Conservation (phyloP, 768 basidiomycete species). For the Lactarius akahatsu region DNA sequence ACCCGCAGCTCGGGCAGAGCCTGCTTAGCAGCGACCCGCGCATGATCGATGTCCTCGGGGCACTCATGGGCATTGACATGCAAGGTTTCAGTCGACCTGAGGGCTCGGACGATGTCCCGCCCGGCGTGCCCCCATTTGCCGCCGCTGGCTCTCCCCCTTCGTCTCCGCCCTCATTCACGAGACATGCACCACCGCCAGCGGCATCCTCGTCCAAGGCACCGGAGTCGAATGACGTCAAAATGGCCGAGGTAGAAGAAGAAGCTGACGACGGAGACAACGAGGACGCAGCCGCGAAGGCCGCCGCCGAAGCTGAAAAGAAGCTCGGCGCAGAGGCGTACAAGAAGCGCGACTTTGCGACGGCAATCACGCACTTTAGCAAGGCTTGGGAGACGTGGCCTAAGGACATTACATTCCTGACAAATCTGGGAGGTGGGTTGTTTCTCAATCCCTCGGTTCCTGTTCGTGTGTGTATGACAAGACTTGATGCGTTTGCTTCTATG, state of each 20-base stretch:
- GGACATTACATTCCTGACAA: constrained; percentile 92
- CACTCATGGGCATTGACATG: constrained; percentile 90
- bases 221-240: constrained; percentile 57
- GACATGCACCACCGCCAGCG: constrained; percentile 35
- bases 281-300: constrained; percentile 70
- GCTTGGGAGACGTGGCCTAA: constrained; percentile 95
- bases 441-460: background rate
- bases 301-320: constrained; percentile 78
- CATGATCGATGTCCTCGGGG: constrained; percentile 93
- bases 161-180: constrained; percentile 39
- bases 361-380: constrained; percentile 70
- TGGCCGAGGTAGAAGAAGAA: constrained; percentile 46
- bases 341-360: constrained; percentile 76
- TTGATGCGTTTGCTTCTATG: constrained; percentile 1
- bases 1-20: constrained; percentile 60
- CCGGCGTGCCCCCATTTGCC: constrained; percentile 48
- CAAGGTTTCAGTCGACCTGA: constrained; percentile 82
- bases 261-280: constrained; percentile 50
- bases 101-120: constrained; percentile 77
- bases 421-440: constrained; percentile 64
- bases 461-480: constrained; percentile 11
- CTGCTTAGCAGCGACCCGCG: constrained; percentile 74
- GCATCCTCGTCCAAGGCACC: constrained; percentile 35
- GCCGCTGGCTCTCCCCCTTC: constrained; percentile 42
- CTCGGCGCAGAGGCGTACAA: constrained; percentile 82